phyloP scores from a whole-genome alignment of 192 early-diverging fungal genomes.

The Linnemannia hyalina region DNA sequence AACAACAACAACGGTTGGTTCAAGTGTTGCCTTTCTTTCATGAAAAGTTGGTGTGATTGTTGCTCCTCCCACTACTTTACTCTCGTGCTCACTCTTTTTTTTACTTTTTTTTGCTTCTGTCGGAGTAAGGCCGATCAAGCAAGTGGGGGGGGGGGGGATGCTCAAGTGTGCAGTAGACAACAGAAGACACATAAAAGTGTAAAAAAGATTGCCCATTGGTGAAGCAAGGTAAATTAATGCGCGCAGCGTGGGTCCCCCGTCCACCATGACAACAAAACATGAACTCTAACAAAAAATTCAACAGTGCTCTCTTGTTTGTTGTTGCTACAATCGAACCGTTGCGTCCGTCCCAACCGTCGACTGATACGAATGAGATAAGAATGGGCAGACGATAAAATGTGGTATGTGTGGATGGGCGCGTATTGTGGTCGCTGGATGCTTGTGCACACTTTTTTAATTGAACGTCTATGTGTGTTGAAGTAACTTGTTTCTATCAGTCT shows the following conservation, averaged over 20 bases:
- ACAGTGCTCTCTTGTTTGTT: neutral
- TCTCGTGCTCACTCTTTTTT: neutral
- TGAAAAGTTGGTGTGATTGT: neutral
- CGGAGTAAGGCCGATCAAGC: neutral
- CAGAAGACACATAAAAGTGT: neutral
- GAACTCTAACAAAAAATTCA: neutral
- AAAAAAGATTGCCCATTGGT: neutral
- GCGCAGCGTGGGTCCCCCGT: neutral
- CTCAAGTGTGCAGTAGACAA: neutral
- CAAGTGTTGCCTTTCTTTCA: neutral
- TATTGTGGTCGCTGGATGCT: too few relatives aligned
- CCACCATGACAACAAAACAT: neutral
- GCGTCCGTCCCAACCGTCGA: neutral
- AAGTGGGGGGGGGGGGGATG: neutral
- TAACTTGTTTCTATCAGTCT: neutral
- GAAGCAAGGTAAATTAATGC: neutral
- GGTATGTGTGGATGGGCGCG: too few relatives aligned
- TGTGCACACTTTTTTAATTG: too few relatives aligned
- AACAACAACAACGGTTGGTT: neutral
- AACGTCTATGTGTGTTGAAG: too few relatives aligned
- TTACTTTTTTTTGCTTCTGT: neutral
- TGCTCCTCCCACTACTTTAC: neutral
- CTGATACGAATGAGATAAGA: neutral
- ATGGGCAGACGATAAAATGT: neutral
- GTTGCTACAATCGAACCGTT: neutral